phyloP scores from a whole-genome alignment of 2,329 filamentous ascomycete species.

The Ascochyta clinopodiicola region DNA sequence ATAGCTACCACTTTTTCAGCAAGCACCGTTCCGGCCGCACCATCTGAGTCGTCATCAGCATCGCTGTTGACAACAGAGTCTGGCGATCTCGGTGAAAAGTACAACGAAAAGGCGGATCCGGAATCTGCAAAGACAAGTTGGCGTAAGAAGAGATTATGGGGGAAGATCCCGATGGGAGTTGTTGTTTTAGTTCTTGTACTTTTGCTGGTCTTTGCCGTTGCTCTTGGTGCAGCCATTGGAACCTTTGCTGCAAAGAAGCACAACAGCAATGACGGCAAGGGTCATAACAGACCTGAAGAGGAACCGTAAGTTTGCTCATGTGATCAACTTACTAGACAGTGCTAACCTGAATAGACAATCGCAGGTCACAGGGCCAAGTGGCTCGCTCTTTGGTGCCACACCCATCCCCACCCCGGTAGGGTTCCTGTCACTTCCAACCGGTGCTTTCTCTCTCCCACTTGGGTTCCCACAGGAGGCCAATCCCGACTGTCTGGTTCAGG shows the following conservation, averaged over 20 bases:
- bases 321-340: background rate
- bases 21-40: constrained; percentile 30
- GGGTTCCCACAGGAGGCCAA: constrained; percentile 55
- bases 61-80: constrained; percentile 35
- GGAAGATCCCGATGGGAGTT: constrained; percentile 60
- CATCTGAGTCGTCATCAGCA: constrained; percentile 38
- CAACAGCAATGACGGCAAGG: constrained; percentile 22
- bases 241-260: constrained; percentile 57
- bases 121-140: constrained; percentile 27
- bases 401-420: constrained; percentile 56
- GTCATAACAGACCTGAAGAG: constrained; percentile 25
- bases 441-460: constrained; percentile 57
- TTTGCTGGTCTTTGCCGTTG: constrained; percentile 54
- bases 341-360: constrained; percentile 41
- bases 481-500: constrained; percentile 57
- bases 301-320: constrained; percentile 37
- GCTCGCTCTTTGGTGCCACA: constrained; percentile 58
- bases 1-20: constrained; percentile 24
- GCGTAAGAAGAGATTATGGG: constrained; percentile 55
- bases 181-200: constrained; percentile 55
- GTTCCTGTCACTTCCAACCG: constrained; percentile 57
- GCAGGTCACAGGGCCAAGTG: constrained; percentile 56
- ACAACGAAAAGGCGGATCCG: constrained; percentile 26
- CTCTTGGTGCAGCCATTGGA: constrained; percentile 62
- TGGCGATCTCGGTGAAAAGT: constrained; percentile 25